Evolutionary conservation across 257 asterid genomes (phyloP), one percentile per base, ranked within the genome.

Genomic region (Petunia secreta): DNA sequence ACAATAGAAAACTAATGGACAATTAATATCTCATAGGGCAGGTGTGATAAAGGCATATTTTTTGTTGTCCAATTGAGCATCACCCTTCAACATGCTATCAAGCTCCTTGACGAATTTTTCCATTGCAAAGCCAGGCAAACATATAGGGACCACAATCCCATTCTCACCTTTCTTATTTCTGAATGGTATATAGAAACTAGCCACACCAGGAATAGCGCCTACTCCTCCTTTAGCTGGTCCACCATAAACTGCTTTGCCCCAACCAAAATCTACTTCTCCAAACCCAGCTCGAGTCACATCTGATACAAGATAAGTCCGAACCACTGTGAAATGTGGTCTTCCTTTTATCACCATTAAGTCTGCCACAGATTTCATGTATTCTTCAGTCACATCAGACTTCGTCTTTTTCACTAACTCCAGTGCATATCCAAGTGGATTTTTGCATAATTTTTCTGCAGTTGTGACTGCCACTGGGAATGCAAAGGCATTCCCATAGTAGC

Each of bases 221-320:
- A 86, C 87, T 1, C 94, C 97, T 14, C 89, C 96, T 75, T 84
- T 86, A 0, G 93, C 94, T 9, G 87, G 87, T 0, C 96, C 96
- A 2, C 91, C 91, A 53, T 87, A 91, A 4, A 38, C 88, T 0
- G 93, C 75, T 66, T 75, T 86, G 0, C 96, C 97, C 97, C 96
- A 92, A 54, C 94, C 96, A 14, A 90, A 86, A 25, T 92, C 93
- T 63, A 91, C 88, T 8, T 88, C 91, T 0, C 71, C 89, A 1
- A 89, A 89, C 0, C 93, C 93, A 1, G 82, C 82, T 6, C 82
- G 79, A 0, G 86, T 89, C 55, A 90, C 79, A 50, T 91, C 93
- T 0, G 94, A 93, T 5, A 91, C 92, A 0, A 88, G 13, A 44
- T 55, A 91, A 13, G 82, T 80, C 52, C 86, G 63, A 5, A 81